A percentile compares a stretch with the other conserved stretches of the same genome.
phyloP scores from a whole-genome alignment of 164 flowering plant species.

The Malania oleifera region DNA sequence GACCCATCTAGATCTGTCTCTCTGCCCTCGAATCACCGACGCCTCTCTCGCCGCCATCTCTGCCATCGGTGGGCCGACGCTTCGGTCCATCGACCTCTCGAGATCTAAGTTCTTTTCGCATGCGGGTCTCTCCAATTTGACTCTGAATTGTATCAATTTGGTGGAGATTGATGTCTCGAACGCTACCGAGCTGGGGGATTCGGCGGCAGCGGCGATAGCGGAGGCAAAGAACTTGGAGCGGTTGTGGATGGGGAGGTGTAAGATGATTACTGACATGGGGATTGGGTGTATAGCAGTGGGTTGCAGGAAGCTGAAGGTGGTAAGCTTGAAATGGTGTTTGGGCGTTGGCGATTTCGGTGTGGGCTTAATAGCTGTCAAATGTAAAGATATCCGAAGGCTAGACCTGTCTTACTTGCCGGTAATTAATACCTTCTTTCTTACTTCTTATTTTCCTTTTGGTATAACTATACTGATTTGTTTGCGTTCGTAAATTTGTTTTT shows the following conservation, averaged over 20 bases:
- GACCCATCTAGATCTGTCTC: conserved; percentile 53
- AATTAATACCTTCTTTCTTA: too few species aligned
- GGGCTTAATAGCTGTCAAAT: conserved; percentile 75
- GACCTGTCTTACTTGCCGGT: conserved; percentile 85
- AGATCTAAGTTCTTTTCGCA: conserved; percentile 48
- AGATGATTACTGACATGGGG: conserved; percentile 72
- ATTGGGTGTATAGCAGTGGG: conserved; percentile 89
- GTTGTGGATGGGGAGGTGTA: conserved; percentile 77
- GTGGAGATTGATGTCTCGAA: conserved; percentile 73
- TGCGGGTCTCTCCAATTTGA: conserved; percentile 49
- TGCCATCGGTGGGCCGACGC: conserved; percentile 15
- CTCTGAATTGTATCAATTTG: conserved; percentile 38
- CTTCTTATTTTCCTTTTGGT: not conserved
- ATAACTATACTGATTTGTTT: not conserved
- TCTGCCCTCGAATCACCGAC: conserved; percentile 65
- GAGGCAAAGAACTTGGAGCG: conserved; percentile 66
- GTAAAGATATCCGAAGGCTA: conserved; percentile 56
- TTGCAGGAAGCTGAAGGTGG: conserved; percentile 58
- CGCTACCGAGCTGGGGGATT: conserved; percentile 54
- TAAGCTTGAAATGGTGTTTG: conserved; percentile 78
- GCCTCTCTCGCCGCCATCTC: conserved; percentile 38
- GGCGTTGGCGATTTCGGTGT: conserved; percentile 83
- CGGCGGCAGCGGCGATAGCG: conserved; percentile 55
- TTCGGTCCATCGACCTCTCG: conserved; percentile 59
- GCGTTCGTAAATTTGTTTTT: not conserved